These are phyloP conservation scores for Cymbopogon flexuosus DNA, from an alignment of 202 grass and related monocot genomes.

Conservation along the genomic window DNA sequence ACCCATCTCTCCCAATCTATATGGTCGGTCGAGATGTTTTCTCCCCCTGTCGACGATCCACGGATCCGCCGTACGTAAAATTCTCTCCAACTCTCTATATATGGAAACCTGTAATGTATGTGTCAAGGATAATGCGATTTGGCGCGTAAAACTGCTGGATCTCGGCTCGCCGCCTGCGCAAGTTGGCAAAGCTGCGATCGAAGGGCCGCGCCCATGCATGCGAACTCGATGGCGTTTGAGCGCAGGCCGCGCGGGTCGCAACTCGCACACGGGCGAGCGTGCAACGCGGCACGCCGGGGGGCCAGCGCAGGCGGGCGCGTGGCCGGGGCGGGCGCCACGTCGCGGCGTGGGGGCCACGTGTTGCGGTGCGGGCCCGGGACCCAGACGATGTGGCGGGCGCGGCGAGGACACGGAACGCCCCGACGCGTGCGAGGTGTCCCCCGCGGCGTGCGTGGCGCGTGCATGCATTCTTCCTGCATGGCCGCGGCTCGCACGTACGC, in stretches of 20 bases:
- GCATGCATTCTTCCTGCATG: slow-evolving; percentile 22
- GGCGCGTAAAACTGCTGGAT: not conserved
- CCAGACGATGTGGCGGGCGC: slow-evolving; percentile 28
- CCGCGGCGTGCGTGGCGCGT: slow-evolving; percentile 39
- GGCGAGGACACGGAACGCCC: not conserved
- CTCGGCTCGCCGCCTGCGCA: not conserved
- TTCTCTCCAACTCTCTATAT: no score
- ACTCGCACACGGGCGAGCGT: not conserved
- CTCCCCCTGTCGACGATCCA: no score
- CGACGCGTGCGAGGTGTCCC: slow-evolving; percentile 35
- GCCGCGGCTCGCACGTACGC: slow-evolving; percentile 32
- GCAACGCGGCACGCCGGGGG: slow-evolving; percentile 31
- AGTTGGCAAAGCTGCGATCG: no score
- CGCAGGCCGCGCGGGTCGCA: no score
- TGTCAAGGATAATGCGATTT: not conserved
- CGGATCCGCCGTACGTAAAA: no score
- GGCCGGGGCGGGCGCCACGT: slow-evolving; percentile 37
- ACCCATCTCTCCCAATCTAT: no score
- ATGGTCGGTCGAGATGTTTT: no score
- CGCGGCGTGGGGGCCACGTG: slow-evolving; percentile 37
- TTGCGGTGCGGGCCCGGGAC: not conserved
- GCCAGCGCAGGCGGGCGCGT: slow-evolving; percentile 46
- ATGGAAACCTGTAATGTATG: no score
- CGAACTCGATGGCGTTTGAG: not conserved
- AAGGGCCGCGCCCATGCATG: not conserved